Base-by-base conservation (phyloP, 768 basidiomycete genomes). In the Obba rivulosa region DNA sequence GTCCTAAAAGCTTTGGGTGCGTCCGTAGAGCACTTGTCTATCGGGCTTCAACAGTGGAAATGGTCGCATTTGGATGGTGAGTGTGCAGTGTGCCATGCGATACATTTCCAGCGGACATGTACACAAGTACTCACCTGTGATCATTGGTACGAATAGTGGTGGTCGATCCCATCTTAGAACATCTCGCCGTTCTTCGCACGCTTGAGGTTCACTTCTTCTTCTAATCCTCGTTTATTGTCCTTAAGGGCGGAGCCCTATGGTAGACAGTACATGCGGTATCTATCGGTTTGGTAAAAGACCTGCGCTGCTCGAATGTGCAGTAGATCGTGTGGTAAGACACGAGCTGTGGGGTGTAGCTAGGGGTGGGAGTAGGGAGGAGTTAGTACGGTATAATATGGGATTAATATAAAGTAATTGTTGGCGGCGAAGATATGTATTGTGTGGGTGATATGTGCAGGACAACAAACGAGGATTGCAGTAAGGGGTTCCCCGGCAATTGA, bases 201-300 rank as follows among this genome's bases (percentile, higher is more conserved):
- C 5, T 31, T 13, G 28, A 31, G 28, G 7, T 31, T 31, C 28
- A 31, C 28, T 31, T 31, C 28, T n/a, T n/a, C n/a, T n/a, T n/a
- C n/a, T n/a, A n/a, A n/a, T 31, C 28, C 28, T 31, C 28, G 28
- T 31, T 31, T 31, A 31, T 31, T 31, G 28, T 31, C 28, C 28
- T 7, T 5, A n/a, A 36, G 47, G 47, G 39, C 41, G 10, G 18
- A 17, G 48, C 48, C 48, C 48, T 44, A 49, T 44, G 48, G 48
- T 49, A 48, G 48, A 34, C 42, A 31, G 37, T 39, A 44, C 24
- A 18, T 31, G 8, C 17, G 9, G 21, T 18, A 35, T 48, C 41
- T 42, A 48, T 40, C 8, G 24, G 44, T 13, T 20, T 18, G 3
- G 13, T n/a, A 8, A 2, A 3, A 13, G 35, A 3, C 25, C 20